Evolutionary conservation across 805 yeast genomes (phyloP).

Genomic region (Nakazawaea wickerhamii): DNA sequence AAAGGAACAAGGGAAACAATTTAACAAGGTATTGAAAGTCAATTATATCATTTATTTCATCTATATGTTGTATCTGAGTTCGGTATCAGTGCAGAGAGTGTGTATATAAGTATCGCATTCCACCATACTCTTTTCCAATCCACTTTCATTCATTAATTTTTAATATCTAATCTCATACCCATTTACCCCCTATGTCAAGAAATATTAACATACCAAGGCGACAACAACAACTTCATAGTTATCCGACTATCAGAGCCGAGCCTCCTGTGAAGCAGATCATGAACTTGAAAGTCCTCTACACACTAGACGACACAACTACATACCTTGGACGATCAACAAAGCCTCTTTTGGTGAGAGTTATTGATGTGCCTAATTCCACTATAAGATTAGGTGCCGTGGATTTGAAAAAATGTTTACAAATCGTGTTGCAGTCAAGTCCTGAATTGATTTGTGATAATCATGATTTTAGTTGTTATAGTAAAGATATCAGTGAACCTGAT

Average conservation of each 20-base stretch:
- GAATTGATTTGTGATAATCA: slow-evolving; percentile 34
- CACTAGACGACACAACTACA: slow-evolving; percentile 37
- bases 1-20: neutral
- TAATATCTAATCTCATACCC: too few species aligned
- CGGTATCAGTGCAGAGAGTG: too few species aligned
- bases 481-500: slow-evolving; percentile 47
- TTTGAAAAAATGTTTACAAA: slow-evolving; percentile 40
- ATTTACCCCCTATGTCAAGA: too few species aligned
- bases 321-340: slow-evolving; percentile 35
- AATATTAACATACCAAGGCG: neutral
- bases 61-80: too few species aligned
- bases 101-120: too few species aligned
- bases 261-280: slow-evolving; percentile 9
- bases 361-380: slow-evolving; percentile 33
- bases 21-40: neutral
- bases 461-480: slow-evolving; percentile 40
- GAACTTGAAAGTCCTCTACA: slow-evolving; percentile 32
- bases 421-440: slow-evolving; percentile 40
- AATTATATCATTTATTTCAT: too few species aligned
- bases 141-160: too few species aligned
- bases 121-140: too few species aligned
- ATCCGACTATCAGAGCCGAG: neutral
- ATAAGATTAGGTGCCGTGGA: slow-evolving; percentile 38
- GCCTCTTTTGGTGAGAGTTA: slow-evolving; percentile 33
- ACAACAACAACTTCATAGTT: neutral